Percentiles rank a stretch among this genome's conserved stretches.
These are phyloP conservation scores for Begonia fuchsioides DNA, from an alignment of 306 rosid species.

Conservation along the genomic window DNA sequence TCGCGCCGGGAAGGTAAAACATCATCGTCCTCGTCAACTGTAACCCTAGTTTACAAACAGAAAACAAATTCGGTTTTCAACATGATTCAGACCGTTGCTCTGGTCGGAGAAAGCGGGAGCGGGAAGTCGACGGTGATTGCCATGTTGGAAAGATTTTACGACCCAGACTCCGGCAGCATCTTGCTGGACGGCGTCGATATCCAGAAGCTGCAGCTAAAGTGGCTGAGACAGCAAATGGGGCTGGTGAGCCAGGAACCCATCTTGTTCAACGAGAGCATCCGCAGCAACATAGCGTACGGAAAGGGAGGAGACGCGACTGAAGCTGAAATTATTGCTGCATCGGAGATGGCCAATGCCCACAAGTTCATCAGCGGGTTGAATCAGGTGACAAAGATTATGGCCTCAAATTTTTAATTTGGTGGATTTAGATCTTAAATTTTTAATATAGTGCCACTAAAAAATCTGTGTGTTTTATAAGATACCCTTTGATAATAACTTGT, in stretches of 20 bases:
- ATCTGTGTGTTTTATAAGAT: no score
- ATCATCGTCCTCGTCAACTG: not conserved
- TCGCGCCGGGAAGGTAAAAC: slow-evolving; percentile 59
- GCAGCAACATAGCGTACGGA: slow-evolving; percentile 77
- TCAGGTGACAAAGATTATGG: slow-evolving; percentile 25
- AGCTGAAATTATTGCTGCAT: slow-evolving; percentile 52
- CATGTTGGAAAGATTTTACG: slow-evolving; percentile 69
- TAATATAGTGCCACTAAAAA: no score
- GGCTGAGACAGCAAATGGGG: slow-evolving; percentile 94
- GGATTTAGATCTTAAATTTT: no score
- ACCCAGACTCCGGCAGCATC: slow-evolving; percentile 70
- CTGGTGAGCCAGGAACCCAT: slow-evolving; percentile 82
- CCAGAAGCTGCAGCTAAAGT: slow-evolving; percentile 35
- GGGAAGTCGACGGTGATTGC: slow-evolving; percentile 78
- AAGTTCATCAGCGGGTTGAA: slow-evolving; percentile 58
- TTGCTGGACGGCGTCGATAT: slow-evolving; percentile 65
- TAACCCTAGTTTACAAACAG: not conserved
- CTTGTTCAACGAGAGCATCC: slow-evolving; percentile 62
- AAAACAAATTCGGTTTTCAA: not conserved
- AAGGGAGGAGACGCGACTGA: slow-evolving; percentile 63
- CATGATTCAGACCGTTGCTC: slow-evolving; percentile 49
- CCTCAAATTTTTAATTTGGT: no score
- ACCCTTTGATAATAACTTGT: no score
- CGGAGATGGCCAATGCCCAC: slow-evolving; percentile 80
- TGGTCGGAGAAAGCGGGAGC: slow-evolving; percentile 94